Conservation (phyloP, 148 eudicot genomes). For the Polygonum aviculare region DNA sequence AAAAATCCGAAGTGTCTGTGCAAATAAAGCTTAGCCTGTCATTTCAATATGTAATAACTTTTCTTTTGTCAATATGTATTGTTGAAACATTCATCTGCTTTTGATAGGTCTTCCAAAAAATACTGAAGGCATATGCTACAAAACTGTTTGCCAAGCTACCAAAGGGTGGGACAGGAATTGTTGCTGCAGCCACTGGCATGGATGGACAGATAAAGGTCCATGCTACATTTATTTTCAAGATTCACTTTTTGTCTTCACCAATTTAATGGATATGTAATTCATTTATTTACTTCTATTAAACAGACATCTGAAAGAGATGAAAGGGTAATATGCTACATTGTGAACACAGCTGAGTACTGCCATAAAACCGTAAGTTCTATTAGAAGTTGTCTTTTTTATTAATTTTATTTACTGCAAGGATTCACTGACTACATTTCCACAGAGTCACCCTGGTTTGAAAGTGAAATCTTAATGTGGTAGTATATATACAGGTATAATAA, state of each 20-base stretch:
- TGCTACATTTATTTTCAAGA: not conserved
- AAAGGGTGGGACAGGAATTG: slow-evolving; percentile 88
- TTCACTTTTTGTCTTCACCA: not conserved
- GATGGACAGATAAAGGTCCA: slow-evolving; percentile 96
- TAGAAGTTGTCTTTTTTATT: slow-evolving; percentile 7
- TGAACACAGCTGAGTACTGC: slow-evolving; percentile 96
- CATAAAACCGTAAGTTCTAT: slow-evolving; percentile 78
- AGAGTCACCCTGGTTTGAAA: not conserved
- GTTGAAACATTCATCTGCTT: slow-evolving; percentile 6
- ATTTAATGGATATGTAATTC: not conserved
- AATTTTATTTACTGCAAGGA: slow-evolving; percentile 5
- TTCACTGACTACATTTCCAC: not conserved
- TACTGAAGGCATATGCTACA: slow-evolving; percentile 91
- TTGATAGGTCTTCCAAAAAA: slow-evolving; percentile 75
- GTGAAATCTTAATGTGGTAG: not conserved
- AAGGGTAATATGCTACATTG: slow-evolving; percentile 79
- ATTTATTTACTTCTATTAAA: slow-evolving; percentile 2
- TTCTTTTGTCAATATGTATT: not conserved
- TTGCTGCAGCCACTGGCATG: slow-evolving; percentile 99
- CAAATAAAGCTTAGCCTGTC: not conserved
- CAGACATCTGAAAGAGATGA: slow-evolving; percentile 98
- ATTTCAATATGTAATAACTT: not conserved
- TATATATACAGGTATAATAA: not conserved
- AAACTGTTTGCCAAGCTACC: slow-evolving; percentile 81
- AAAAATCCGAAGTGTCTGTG: not conserved